These are phyloP conservation scores for Lippia alba DNA, from an alignment of 305 asterid genomes.

Conservation along the genomic window DNA sequence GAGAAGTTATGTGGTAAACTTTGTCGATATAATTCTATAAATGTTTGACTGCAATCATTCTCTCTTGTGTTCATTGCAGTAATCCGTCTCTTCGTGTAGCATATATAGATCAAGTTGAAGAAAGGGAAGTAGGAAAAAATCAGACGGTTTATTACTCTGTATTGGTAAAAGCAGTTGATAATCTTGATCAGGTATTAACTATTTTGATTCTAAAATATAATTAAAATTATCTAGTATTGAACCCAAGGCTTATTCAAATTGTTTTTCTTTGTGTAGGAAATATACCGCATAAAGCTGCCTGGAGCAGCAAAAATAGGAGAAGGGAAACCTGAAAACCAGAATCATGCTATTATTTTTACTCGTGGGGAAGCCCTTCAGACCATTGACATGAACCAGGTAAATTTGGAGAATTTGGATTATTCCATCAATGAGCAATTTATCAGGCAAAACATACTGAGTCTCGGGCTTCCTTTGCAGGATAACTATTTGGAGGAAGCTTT, in stretches of 20 bases:
- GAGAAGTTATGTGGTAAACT: constrained; percentile 20
- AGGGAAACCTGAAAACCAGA: constrained; percentile 94
- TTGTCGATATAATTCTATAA: constrained; percentile 20
- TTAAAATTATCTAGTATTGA: constrained; percentile 28
- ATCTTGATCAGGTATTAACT: constrained; percentile 83
- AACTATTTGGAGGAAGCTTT: constrained; percentile 91
- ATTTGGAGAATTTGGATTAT: constrained; percentile 23
- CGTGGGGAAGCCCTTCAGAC: constrained; percentile 96
- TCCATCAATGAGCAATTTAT: not conserved
- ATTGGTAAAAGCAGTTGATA: constrained; percentile 87
- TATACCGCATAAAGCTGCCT: constrained; percentile 84
- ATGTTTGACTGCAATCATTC: constrained; percentile 28
- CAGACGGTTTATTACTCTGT: constrained; percentile 89
- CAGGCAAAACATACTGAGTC: constrained; percentile 27
- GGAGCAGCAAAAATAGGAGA: constrained; percentile 87
- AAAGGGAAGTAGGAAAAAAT: constrained; percentile 75
- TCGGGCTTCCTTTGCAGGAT: constrained; percentile 54
- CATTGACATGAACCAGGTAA: constrained; percentile 93
- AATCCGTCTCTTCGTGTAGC: constrained; percentile 97
- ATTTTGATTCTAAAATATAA: not conserved
- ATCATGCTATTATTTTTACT: constrained; percentile 79
- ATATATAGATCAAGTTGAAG: constrained; percentile 93
- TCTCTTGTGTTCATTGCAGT: constrained; percentile 51
- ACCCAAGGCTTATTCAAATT: constrained; percentile 41
- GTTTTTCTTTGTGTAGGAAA: constrained; percentile 60